Evolutionary conservation across 306 rosid species (phyloP), one percentile per base, ranked within the genome.

Genomic region (Lotus japonicus): DNA sequence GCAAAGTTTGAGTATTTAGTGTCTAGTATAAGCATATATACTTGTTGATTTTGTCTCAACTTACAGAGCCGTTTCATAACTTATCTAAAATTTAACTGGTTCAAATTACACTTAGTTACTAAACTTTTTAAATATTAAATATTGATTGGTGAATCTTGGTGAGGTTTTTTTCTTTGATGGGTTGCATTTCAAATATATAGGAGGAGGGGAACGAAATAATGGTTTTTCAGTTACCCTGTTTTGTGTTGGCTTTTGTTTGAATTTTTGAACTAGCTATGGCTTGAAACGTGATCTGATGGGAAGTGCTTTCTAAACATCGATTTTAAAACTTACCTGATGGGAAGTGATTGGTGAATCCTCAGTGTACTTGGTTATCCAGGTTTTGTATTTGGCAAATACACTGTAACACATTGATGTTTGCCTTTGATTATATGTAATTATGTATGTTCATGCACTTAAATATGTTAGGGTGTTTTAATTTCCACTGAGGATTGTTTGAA

Each of bases 1-100:
- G 59, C 77, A 64, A 50, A 42, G 18, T 28, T 68, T 56, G 53
- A 51, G 18, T 72, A 61, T 60, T 71, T n/a, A 49, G 38, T 67
- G 68, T 46, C 23, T 61, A 49, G 49, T 53, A 49, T 68, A 64
- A 57, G 61, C 65, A 26, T 44, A 10, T 38, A 41, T 15, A 66
- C 45, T 36, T 50, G 19, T 38, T 71, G 0, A 14, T 56, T 66
- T 58, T 50, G 57, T 35, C 13, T 76, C 9, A 54, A 72, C 56
- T 58, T 72, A 4, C n/a, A 58, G 62, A 31, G 16, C 55, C 14
- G 51, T 77, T 70, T 55, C 58, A 45, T 45, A 11, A 23, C 16
- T 33, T 16, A 15, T 69, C 35, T 68, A 26, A 43, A 61, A 19
- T 43, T 68, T 57, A 59, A 50, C 41, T 41, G 65, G 23, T 61